These are phyloP conservation scores for Gossypium turneri DNA, from an alignment of 345 rosid species.

Conservation along the genomic window DNA sequence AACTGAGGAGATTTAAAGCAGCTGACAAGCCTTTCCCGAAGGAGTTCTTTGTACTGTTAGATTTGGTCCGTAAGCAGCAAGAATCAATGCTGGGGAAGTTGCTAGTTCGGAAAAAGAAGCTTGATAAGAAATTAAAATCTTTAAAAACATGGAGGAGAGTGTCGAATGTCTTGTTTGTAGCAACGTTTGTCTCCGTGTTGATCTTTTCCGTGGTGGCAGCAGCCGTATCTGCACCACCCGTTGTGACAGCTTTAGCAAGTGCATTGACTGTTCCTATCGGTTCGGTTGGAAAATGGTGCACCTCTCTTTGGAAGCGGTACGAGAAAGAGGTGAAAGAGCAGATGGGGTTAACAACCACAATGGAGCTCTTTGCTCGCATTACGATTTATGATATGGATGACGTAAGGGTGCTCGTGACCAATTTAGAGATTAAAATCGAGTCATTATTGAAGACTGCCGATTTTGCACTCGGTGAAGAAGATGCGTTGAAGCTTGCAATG, in stretches of 20 bases:
- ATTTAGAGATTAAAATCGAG: conserved; percentile 54
- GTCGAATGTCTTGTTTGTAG: conserved; percentile 66
- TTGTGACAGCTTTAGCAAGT: conserved; percentile 61
- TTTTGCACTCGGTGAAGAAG: conserved; percentile 52
- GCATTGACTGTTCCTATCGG: conserved; percentile 57
- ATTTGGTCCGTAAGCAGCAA: conserved; percentile 52
- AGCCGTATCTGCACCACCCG: conserved; percentile 77
- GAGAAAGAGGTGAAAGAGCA: conserved; percentile 57
- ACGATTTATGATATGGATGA: conserved; percentile 64
- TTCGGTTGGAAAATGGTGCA: conserved; percentile 79
- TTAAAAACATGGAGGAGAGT: conserved; percentile 74
- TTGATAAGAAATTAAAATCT: conserved; percentile 58
- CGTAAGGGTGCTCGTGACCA: conserved; percentile 49
- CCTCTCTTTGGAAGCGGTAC: conserved; percentile 56
- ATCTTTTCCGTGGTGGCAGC: conserved; percentile 90
- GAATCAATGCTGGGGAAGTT: conserved; percentile 51
- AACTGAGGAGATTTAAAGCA: conserved; percentile 54
- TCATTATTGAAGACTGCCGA: conserved; percentile 46
- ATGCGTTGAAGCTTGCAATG: conserved; percentile 53
- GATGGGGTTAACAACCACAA: conserved; percentile 42
- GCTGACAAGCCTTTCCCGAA: conserved; percentile 67
- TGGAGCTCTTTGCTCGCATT: conserved; percentile 46
- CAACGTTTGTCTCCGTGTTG: conserved; percentile 68
- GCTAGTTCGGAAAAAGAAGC: conserved; percentile 45
- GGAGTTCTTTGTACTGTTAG: conserved; percentile 60